Percentiles rank a stretch among this genome's conserved stretches.
Conservation (phyloP, 345 rosid genomes). For the Brassica rapa region DNA sequence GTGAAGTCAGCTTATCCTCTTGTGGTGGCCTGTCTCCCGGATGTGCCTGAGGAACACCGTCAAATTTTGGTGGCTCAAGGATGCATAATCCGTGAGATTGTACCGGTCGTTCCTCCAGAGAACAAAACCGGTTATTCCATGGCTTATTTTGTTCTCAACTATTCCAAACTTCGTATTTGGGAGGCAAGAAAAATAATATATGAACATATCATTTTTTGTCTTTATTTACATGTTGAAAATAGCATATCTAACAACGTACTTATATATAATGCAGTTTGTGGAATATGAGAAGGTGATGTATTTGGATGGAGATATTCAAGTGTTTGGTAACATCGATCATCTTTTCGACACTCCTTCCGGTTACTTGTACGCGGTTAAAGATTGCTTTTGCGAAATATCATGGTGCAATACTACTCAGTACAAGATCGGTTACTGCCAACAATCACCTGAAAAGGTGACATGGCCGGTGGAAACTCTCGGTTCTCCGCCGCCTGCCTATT, state of each 20-base stretch:
- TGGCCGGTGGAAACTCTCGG: background rate
- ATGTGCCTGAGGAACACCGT: slow-evolving; percentile 2
- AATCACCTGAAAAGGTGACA: slow-evolving; percentile 4
- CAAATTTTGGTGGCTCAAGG: slow-evolving; percentile 2
- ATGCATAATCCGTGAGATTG: slow-evolving; percentile 6
- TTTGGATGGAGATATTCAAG: slow-evolving; percentile 9
- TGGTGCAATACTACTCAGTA: background rate
- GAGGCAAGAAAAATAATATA: background rate
- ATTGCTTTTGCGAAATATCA: background rate
- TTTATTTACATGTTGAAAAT: background rate
- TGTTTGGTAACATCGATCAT: slow-evolving; percentile 2
- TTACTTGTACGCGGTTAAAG: background rate
- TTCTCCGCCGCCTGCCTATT: background rate
- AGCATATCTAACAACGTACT: background rate
- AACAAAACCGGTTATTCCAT: background rate
- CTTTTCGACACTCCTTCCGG: background rate
- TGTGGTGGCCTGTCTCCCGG: background rate
- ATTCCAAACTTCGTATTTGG: slow-evolving; percentile 17
- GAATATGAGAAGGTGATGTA: slow-evolving; percentile 12
- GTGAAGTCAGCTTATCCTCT: slow-evolving; percentile 5
- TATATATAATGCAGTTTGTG: slow-evolving; percentile 4
- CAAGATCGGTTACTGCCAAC: slow-evolving; percentile 6
- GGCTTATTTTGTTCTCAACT: background rate
- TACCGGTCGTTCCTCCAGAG: background rate
- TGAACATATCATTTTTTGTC: background rate